phyloP scores from a whole-genome alignment of 164 flowering plant genomes.

The Vitis labrusca region DNA sequence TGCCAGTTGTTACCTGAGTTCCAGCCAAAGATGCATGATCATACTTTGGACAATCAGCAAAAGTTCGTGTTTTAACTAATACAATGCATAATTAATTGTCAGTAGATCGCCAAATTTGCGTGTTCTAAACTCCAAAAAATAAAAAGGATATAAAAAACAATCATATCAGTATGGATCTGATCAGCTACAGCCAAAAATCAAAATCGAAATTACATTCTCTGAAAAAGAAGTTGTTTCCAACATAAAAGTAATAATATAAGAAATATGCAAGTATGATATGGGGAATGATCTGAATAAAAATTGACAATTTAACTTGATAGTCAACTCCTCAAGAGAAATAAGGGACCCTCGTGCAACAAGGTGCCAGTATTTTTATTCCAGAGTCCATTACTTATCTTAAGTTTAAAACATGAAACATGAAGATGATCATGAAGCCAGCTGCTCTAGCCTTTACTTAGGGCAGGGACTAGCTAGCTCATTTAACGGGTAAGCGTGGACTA shows the following conservation, averaged over 20 bases:
- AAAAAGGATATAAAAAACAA: not conserved
- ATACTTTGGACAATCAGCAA: not conserved
- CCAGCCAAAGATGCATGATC: not conserved
- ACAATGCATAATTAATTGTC: not conserved
- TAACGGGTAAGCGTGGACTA: not conserved
- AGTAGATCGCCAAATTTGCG: not conserved
- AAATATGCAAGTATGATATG: not conserved
- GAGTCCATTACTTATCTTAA: too few species aligned
- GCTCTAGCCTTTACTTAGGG: too few species aligned
- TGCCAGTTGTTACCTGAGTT: not conserved
- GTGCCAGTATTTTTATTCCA: too few species aligned
- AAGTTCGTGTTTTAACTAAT: constrained; percentile 1
- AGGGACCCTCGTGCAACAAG: too few species aligned
- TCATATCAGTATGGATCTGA: not conserved
- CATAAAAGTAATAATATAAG: not conserved
- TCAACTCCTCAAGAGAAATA: too few species aligned
- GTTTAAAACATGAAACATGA: too few species aligned
- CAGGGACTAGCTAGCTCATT: not conserved
- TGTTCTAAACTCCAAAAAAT: not conserved
- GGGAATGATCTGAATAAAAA: too few species aligned
- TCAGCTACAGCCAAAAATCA: not conserved
- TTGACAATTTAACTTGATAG: too few species aligned
- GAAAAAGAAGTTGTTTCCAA: not conserved
- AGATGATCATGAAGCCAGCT: too few species aligned
- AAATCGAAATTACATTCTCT: not conserved